Evolutionary conservation across 352 stramenopile species (phyloP).

Genomic region (Phytophthora cactorum): DNA sequence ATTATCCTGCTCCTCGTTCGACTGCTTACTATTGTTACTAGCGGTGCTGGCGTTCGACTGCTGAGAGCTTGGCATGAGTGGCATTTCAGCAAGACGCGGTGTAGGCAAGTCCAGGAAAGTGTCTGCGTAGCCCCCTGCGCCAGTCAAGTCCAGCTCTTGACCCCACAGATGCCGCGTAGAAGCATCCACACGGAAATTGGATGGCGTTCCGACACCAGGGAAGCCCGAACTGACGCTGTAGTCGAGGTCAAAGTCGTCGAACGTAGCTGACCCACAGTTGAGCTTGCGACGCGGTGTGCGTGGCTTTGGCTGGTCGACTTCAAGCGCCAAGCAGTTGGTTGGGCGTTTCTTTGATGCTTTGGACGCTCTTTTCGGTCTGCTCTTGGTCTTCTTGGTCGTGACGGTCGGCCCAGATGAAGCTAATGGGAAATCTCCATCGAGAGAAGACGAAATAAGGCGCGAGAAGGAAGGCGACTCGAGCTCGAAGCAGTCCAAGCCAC

Average conservation of each 20-base stretch:
- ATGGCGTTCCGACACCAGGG: conserved; percentile 71
- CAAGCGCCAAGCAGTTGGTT: conserved; percentile 57
- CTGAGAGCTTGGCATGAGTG: conserved; percentile 26
- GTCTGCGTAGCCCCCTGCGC: conserved; percentile 48
- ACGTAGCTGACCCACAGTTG: conserved; percentile 58
- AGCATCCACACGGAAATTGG: conserved; percentile 55
- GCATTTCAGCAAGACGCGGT: conserved; percentile 62
- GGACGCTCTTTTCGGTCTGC: conserved; percentile 33
- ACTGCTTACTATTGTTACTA: conserved; percentile 25
- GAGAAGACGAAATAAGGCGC: conserved; percentile 44
- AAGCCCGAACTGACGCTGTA: conserved; percentile 37
- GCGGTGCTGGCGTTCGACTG: conserved; percentile 28
- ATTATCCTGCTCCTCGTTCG: conserved; percentile 17
- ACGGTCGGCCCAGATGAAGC: conserved; percentile 19
- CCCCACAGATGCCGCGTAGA: conserved; percentile 61
- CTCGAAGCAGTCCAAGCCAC: conserved; percentile 69
- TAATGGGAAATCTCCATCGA: conserved; percentile 28
- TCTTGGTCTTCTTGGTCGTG: conserved; percentile 45
- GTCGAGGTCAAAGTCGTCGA: conserved; percentile 63
- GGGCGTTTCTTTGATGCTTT: conserved; percentile 63
- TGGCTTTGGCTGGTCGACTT: conserved; percentile 67
- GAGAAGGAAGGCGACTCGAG: conserved; percentile 76
- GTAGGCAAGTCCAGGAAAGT: conserved; percentile 81
- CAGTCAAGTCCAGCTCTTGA: conserved; percentile 62
- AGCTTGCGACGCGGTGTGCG: conserved; percentile 71